A percentile compares a stretch with the other conserved stretches of the same genome.
These are phyloP conservation scores for Rosa multiflora DNA, from an alignment of 306 rosid species.

Conservation along the genomic window DNA sequence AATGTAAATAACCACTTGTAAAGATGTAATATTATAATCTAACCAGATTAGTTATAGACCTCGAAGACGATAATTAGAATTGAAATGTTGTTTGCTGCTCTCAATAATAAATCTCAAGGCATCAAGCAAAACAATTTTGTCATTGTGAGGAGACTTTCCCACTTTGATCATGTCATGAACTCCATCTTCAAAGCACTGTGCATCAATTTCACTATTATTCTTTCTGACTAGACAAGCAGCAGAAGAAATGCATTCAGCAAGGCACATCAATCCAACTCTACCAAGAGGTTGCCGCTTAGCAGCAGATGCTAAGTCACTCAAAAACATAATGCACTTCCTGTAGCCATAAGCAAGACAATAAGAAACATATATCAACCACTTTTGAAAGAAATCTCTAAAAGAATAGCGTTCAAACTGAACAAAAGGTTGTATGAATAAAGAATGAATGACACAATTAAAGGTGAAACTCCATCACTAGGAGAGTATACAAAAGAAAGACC, in stretches of 20 bases:
- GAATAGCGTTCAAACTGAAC: conserved; percentile 1
- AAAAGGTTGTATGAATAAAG: neutral
- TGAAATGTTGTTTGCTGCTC: conserved; percentile 94
- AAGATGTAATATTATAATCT: conserved; percentile 34
- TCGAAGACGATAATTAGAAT: conserved; percentile 86
- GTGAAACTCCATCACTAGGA: neutral
- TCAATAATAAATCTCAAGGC: conserved; percentile 73
- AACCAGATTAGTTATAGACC: conserved; percentile 55
- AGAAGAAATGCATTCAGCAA: conserved; percentile 84
- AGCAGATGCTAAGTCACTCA: conserved; percentile 68
- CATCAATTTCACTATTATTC: conserved; percentile 27
- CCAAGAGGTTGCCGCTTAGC: conserved; percentile 71
- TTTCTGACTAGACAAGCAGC: conserved; percentile 54
- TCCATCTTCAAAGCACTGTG: conserved; percentile 35
- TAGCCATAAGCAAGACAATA: conserved; percentile 21
- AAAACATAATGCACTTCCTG: conserved; percentile 66
- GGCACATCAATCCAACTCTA: conserved; percentile 86
- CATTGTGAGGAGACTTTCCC: conserved; percentile 41
- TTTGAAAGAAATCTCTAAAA: neutral
- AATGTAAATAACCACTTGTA: conserved; percentile 21
- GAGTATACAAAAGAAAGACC: neutral
- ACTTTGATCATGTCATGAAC: conserved; percentile 19
- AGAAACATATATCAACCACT: conserved; percentile 8
- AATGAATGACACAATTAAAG: neutral
- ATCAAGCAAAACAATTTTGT: conserved; percentile 53